Conservation (phyloP, 495 filamentous ascomycete species). For the Podospora australis region DNA sequence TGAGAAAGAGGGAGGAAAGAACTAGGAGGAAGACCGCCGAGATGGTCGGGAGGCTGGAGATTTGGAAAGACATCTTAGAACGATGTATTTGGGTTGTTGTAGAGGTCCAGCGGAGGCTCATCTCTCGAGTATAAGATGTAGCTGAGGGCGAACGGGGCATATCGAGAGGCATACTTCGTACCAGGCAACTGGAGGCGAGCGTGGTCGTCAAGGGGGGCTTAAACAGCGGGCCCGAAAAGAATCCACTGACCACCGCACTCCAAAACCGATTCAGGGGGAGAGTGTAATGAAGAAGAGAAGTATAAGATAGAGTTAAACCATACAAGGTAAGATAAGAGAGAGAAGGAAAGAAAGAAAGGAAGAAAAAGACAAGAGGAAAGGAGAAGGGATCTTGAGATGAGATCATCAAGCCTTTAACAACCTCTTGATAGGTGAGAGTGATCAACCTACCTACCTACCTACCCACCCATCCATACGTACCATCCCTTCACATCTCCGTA, state of each 20-base stretch:
- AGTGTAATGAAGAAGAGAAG: not conserved
- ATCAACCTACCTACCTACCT: not conserved
- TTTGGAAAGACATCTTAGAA: conserved; percentile 20
- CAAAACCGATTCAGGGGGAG: conserved; percentile 1
- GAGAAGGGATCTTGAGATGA: conserved; percentile 1
- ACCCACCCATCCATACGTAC: no score
- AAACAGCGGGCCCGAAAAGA: conserved; percentile 7
- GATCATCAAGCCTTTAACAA: conserved; percentile 6
- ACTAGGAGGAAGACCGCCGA: conserved; percentile 18
- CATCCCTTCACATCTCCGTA: no score
- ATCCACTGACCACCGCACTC: conserved; percentile 14
- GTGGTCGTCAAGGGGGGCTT: not conserved
- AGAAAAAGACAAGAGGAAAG: conserved; percentile 7
- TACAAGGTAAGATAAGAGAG: not conserved
- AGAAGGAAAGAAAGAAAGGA: conserved; percentile 1
- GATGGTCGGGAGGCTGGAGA: conserved; percentile 21
- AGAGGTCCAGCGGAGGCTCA: conserved; percentile 14
- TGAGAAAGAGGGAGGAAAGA: conserved; percentile 21
- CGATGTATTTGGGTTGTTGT: conserved; percentile 14
- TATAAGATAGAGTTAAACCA: no score
- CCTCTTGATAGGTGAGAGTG: not conserved
- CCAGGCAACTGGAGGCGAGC: not conserved
- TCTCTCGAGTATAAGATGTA: conserved; percentile 12
- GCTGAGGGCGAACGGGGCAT: conserved; percentile 24
- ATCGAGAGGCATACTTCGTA: conserved; percentile 20